A percentile compares a stretch with the other conserved stretches of the same genome.
phyloP scores from a whole-genome alignment of 441 rosid species.

The Bruguiera hainesii region DNA sequence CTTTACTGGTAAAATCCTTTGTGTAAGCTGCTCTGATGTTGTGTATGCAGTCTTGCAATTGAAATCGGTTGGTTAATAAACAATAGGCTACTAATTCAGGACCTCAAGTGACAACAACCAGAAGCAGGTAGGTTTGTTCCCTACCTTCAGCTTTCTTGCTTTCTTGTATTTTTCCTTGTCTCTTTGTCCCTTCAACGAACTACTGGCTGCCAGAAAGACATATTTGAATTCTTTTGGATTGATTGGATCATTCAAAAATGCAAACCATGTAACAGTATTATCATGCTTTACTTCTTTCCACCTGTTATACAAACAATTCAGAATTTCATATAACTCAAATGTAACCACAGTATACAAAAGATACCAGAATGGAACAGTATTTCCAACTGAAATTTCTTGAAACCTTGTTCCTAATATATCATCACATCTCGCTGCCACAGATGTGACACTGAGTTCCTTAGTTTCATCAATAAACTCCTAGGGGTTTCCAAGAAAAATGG shows the following conservation, averaged over 20 bases:
- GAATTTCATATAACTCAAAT: slow-evolving; percentile 15
- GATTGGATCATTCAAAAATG: slow-evolving; percentile 99
- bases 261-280: slow-evolving; percentile 98
- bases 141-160: slow-evolving; percentile 90
- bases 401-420: slow-evolving; percentile 85
- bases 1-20: slow-evolving; percentile 70
- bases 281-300: slow-evolving; percentile 99
- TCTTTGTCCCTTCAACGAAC: slow-evolving; percentile 95
- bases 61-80: slow-evolving; percentile 23
- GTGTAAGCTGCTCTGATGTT: slow-evolving; percentile 87
- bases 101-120: slow-evolving; percentile 12
- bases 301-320: slow-evolving; percentile 42
- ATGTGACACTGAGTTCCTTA: slow-evolving; percentile 61
- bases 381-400: slow-evolving; percentile 75
- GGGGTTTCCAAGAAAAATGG: neutral
- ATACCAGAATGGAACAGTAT: slow-evolving; percentile 77
- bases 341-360: slow-evolving; percentile 9
- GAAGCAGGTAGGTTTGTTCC: slow-evolving; percentile 11
- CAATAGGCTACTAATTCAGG: neutral
- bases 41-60: slow-evolving; percentile 61
- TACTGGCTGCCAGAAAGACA: slow-evolving; percentile 97
- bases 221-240: slow-evolving; percentile 97
- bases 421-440: slow-evolving; percentile 71
- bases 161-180: slow-evolving; percentile 99
- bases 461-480: slow-evolving; percentile 87